Conservation (phyloP, 1,284 basidiomycete genomes). For the Ceratobasidium sp. region DNA sequence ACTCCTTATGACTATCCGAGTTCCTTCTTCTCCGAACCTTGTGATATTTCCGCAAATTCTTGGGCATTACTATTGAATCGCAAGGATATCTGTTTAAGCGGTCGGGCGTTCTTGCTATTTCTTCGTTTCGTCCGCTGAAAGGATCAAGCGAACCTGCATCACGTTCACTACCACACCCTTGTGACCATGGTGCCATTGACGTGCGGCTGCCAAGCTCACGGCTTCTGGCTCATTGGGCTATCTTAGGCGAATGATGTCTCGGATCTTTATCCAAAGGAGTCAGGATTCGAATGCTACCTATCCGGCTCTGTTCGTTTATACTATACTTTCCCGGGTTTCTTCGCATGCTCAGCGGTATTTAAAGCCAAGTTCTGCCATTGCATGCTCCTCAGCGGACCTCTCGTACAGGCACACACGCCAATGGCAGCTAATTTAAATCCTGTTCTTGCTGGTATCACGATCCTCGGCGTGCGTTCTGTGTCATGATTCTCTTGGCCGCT, state of each 20-base stretch:
- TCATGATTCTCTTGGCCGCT: neutral
- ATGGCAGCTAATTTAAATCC: too few species aligned
- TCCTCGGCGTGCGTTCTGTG: neutral
- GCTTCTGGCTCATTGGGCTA: neutral
- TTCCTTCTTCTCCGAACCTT: neutral
- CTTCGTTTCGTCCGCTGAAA: too few species aligned
- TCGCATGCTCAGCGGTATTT: neutral
- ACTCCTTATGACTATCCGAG: too few species aligned
- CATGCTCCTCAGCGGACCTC: neutral
- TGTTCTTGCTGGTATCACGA: too few species aligned
- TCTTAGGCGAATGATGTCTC: neutral
- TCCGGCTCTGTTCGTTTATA: neutral
- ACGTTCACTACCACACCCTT: neutral
- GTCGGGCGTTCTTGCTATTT: too few species aligned
- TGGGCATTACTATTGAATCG: neutral
- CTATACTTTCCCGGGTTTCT: neutral
- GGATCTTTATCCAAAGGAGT: conserved; percentile 6
- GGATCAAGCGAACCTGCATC: too few species aligned
- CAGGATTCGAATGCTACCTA: neutral
- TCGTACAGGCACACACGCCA: neutral
- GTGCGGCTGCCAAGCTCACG: neutral
- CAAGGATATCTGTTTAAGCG: neutral
- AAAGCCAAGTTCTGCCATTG: neutral
- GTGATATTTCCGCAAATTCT: neutral
- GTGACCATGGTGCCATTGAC: conserved; percentile 5